These are phyloP conservation scores for Massarina eburnea DNA, from an alignment of 2,329 filamentous ascomycete species.

Conservation along the genomic window DNA sequence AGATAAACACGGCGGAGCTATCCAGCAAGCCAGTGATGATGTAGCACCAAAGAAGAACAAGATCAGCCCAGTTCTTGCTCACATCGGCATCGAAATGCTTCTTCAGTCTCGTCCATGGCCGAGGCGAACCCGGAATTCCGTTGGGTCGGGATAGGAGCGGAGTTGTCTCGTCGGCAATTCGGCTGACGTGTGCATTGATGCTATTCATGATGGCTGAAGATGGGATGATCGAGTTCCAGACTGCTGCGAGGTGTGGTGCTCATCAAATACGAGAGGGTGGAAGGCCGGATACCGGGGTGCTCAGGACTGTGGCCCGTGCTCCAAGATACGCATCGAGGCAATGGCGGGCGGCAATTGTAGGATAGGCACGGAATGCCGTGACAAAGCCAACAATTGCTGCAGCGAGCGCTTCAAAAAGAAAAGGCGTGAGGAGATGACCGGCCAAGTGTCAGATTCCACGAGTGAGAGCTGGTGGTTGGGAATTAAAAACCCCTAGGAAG, in stretches of 20 bases:
- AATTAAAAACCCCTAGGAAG: too few species aligned
- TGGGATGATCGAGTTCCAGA: slow-evolving; percentile 7
- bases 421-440: neutral
- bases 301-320: neutral
- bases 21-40: slow-evolving; percentile 77
- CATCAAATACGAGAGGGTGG: slow-evolving; percentile 1
- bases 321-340: neutral
- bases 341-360: neutral
- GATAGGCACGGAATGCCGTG: neutral
- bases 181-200: slow-evolving; percentile 8
- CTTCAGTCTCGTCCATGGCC: slow-evolving; percentile 15
- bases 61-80: slow-evolving; percentile 64
- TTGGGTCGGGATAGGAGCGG: slow-evolving; percentile 32
- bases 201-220: slow-evolving; percentile 17
- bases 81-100: slow-evolving; percentile 53
- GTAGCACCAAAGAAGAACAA: slow-evolving; percentile 72
- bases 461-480: neutral
- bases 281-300: neutral
- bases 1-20: slow-evolving; percentile 73
- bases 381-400: neutral
- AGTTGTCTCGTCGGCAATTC: slow-evolving; percentile 29
- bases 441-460: slow-evolving; percentile 9
- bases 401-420: slow-evolving; percentile 4
- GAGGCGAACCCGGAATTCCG: slow-evolving; percentile 20
- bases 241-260: slow-evolving; percentile 1